Conservation (phyloP, 345 rosid species). For the Corchorus olitorius region DNA sequence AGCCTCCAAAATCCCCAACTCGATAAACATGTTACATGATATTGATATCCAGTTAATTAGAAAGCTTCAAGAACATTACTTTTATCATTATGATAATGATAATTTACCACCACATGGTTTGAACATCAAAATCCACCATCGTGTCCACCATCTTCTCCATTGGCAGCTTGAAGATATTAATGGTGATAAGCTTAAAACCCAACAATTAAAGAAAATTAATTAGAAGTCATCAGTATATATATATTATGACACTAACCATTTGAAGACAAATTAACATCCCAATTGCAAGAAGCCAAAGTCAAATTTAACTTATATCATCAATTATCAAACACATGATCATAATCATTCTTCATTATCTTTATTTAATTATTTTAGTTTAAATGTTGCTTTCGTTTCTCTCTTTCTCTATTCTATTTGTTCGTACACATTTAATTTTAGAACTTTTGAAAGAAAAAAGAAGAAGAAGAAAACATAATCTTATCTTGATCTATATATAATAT, state of each 20-base stretch:
- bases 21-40: too few relatives aligned
- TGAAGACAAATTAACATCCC: not conserved
- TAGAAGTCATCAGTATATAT: not conserved
- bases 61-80: too few relatives aligned
- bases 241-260: not conserved
- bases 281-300: not conserved
- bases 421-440: not conserved
- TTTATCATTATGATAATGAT: too few relatives aligned
- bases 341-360: not conserved
- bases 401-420: not conserved
- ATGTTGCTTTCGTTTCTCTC: constrained; percentile 8
- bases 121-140: too few relatives aligned
- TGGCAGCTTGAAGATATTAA: too few relatives aligned
- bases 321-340: not conserved
- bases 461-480: not conserved
- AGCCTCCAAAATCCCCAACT: too few relatives aligned
- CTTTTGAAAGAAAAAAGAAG: not conserved
- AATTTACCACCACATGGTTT: too few relatives aligned
- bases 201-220: too few relatives aligned
- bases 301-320: not conserved
- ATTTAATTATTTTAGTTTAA: constrained; percentile 19
- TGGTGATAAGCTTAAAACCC: too few relatives aligned
- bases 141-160: too few relatives aligned
- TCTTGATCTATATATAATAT: not conserved
- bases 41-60: too few relatives aligned